A percentile compares a stretch with the other conserved stretches of the same genome.
Conservation (phyloP, 108 stramenopile species). For the Hondaea fermentalgiana region DNA sequence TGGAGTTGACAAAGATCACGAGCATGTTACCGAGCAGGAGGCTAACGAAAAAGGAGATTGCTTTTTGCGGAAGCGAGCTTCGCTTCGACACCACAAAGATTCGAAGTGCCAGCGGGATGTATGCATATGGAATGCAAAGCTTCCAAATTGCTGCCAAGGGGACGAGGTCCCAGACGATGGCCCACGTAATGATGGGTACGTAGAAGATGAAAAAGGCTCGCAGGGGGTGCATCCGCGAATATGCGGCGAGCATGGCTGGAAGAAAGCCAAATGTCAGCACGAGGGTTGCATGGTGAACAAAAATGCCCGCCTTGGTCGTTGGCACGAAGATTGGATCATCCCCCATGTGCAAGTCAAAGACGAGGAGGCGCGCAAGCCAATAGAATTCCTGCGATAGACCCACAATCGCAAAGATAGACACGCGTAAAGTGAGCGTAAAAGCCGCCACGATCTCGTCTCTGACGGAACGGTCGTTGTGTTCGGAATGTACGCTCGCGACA, state of each 20-base stretch:
- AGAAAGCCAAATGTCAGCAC: neutral
- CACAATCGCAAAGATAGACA: neutral
- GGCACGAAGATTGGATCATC: neutral
- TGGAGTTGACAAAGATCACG: neutral
- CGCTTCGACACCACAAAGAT: neutral
- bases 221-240: neutral
- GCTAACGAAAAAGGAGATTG: neutral
- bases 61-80: neutral
- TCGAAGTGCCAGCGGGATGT: neutral
- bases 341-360: neutral
- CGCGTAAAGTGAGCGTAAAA: neutral
- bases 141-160: neutral
- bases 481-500: no score
- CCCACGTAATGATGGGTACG: neutral
- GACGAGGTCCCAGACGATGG: neutral
- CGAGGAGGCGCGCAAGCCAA: neutral
- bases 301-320: neutral
- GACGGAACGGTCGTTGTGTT: no score
- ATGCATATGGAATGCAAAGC: neutral
- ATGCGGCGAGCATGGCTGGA: neutral
- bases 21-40: neutral
- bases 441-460: neutral
- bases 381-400: neutral
- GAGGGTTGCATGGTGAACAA: neutral
- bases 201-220: neutral